Evolutionary conservation across 2,329 filamentous ascomycete species (phyloP).

Genomic region (Fusarium sp.): DNA sequence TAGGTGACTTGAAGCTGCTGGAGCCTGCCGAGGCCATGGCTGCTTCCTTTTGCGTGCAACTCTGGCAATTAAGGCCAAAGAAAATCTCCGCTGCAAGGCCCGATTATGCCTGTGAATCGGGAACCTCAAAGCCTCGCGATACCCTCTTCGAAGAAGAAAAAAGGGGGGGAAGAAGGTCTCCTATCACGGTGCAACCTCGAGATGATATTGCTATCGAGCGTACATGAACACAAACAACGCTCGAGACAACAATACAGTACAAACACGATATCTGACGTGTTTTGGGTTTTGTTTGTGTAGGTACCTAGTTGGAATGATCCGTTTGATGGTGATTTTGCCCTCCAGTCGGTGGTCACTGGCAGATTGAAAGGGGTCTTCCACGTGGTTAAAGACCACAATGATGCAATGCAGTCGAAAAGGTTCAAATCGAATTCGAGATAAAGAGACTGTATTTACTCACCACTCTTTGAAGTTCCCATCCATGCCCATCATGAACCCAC

Average conservation of each 20-base stretch:
- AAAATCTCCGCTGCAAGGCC: background rate
- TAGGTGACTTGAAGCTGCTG: slow-evolving; percentile 49
- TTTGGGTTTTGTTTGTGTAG: background rate
- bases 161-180: background rate
- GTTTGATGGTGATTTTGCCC: slow-evolving; percentile 1
- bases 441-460: slow-evolving; percentile 51
- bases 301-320: background rate
- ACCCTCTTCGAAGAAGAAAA: slow-evolving; percentile 4
- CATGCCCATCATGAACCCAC: slow-evolving; percentile 57
- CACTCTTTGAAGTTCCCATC: slow-evolving; percentile 55
- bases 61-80: slow-evolving; percentile 5
- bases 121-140: slow-evolving; percentile 1
- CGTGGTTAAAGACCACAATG: background rate
- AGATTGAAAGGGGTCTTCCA: background rate
- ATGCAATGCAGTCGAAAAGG: too few species aligned
- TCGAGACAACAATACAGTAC: background rate
- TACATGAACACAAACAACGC: background rate
- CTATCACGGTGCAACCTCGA: background rate
- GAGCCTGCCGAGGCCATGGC: slow-evolving; percentile 49
- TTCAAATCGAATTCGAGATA: background rate
- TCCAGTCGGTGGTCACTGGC: slow-evolving; percentile 23
- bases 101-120: slow-evolving; percentile 26
- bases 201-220: background rate
- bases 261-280: background rate
- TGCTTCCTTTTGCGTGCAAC: slow-evolving; percentile 13